Conservation (phyloP, 768 basidiomycete species). For the Termitomyces sp. region DNA sequence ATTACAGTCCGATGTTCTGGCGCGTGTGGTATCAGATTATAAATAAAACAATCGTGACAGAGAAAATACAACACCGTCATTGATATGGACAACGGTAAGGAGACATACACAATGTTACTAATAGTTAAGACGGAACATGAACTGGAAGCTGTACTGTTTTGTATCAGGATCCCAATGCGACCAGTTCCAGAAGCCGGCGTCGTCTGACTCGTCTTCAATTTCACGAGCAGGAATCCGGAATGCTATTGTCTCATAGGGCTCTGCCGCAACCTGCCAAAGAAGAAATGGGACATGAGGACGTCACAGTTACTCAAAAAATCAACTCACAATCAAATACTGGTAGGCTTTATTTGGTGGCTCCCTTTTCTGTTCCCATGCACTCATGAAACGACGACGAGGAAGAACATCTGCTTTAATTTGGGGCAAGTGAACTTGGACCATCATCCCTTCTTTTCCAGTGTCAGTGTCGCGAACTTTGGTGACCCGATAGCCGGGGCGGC, state of each 20-base stretch:
- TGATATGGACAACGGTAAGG: neutral
- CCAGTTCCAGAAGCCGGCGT: slow-evolving; percentile 93
- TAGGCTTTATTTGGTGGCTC: slow-evolving; percentile 95
- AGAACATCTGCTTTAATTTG: slow-evolving; percentile 86
- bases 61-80: slow-evolving; percentile 19
- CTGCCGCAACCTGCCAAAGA: slow-evolving; percentile 83
- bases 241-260: slow-evolving; percentile 98
- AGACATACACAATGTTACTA: slow-evolving; percentile 14
- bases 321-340: slow-evolving; percentile 92
- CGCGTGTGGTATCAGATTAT: neutral
- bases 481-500: slow-evolving; percentile 91
- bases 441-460: slow-evolving; percentile 91
- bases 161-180: slow-evolving; percentile 99
- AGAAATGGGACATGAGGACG: slow-evolving; percentile 25
- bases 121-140: slow-evolving; percentile 79
- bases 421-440: slow-evolving; percentile 95
- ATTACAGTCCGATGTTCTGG: neutral
- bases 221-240: slow-evolving; percentile 97
- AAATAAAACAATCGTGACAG: neutral
- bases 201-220: slow-evolving; percentile 92
- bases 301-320: neutral
- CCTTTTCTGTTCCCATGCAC: slow-evolving; percentile 94
- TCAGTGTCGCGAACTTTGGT: slow-evolving; percentile 94
- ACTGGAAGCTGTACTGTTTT: slow-evolving; percentile 97
- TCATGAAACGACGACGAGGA: slow-evolving; percentile 92